These are phyloP conservation scores for Prunus davidiana DNA, from an alignment of 306 rosid genomes.

Conservation along the genomic window DNA sequence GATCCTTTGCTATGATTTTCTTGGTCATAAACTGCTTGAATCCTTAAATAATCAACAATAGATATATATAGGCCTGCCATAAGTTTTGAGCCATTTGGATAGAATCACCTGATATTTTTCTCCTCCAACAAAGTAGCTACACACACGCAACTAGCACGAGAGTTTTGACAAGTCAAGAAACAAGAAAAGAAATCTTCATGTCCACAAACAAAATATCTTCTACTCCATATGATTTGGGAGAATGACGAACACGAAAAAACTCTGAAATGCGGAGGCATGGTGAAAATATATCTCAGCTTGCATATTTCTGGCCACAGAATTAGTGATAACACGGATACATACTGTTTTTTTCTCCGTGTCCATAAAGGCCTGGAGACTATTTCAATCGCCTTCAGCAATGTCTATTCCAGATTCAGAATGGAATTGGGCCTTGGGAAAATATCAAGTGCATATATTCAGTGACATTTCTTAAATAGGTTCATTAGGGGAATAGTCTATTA, in stretches of 20 bases:
- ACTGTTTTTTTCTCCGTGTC: not conserved
- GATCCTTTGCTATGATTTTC: fast-evolving
- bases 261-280: too few relatives aligned
- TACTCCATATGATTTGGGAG: not conserved
- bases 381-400: not conserved
- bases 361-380: not conserved
- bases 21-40: too few relatives aligned
- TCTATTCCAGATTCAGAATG: not conserved
- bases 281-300: too few relatives aligned
- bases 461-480: not conserved
- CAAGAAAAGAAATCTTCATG: not conserved
- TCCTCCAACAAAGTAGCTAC: not conserved
- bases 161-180: not conserved
- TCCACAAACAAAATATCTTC: not conserved
- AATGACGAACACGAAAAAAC: too few relatives aligned
- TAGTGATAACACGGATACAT: too few relatives aligned
- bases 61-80: too few relatives aligned
- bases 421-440: not conserved
- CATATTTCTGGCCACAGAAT: too few relatives aligned
- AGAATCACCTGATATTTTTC: not conserved
- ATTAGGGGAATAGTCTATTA: too few relatives aligned
- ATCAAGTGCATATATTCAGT: not conserved
- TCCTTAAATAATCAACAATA: not conserved
- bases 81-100: not conserved
- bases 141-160: not conserved